Base-by-base conservation (phyloP, 495 filamentous ascomycete species). In the Clavariopsis aquatica region DNA sequence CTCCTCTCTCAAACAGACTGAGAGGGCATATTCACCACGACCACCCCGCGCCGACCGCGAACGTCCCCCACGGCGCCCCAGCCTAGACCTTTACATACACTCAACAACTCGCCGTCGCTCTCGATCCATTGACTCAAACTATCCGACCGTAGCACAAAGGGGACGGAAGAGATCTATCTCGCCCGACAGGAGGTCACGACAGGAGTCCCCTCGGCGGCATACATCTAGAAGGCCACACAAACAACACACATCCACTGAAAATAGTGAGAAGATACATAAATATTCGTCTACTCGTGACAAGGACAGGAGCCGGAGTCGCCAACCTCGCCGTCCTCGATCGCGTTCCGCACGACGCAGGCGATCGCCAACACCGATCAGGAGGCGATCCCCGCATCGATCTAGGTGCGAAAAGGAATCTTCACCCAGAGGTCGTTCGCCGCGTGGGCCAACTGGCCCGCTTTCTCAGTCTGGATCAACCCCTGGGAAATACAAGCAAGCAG, bases 11-110 rank as follows among this genome's bases (percentile, higher is more conserved):
- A 54, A 60, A 24, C 27, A 47, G 24, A 62, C 65, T 27, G 69
- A 69, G 41, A 64, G 72, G 38, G 68, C 67, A 49, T 74, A 60
- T 59, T 71, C 72, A 36, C 70, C 69, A 59, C 70, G 58, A 19
- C 58, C 68, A 19, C 28, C 60, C 36, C 72, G 70, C 53, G 28
- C 52, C 53, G 70, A 72, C 45, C 72, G 72, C 51, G 66, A 68
- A 13, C 59, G 57, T 8, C 36, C 55, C 54, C 38, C 57, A 45
- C 62, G 65, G 52, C 68, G 68, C 28, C 56, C 49, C 27, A 69
- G 68, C 1, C 68, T 69, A 27, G 70, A 74, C 63, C 59, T 60
- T 8, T 74, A 74, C 62, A 66, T 63, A 13, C 72, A 69, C 22
- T 46, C 60, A 1, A 34, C 68, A 17, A 36, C 45, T 22, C 69